These are phyloP conservation scores for Xerocomellus amylosporus DNA, from an alignment of 768 basidiomycete species.

Conservation along the genomic window DNA sequence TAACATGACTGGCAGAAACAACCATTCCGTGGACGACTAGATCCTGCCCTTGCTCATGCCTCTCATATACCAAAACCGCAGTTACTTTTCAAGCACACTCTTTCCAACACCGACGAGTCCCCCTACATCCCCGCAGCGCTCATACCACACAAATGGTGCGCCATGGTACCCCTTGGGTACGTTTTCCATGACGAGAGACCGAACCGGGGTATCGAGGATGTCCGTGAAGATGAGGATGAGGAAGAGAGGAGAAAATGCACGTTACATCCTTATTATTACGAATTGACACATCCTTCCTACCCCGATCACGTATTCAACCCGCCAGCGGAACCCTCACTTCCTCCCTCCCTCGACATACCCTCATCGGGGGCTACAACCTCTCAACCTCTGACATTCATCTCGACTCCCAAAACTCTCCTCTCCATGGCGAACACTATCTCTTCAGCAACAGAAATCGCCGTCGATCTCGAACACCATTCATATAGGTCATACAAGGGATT, in stretches of 20 bases:
- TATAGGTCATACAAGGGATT: conserved; percentile 84
- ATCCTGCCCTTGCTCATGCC: conserved; percentile 70
- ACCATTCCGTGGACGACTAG: conserved; percentile 43
- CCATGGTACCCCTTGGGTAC: conserved; percentile 78
- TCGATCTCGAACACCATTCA: conserved; percentile 94
- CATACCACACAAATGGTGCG: conserved; percentile 76
- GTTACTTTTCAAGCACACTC: conserved; percentile 56
- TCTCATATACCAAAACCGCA: conserved; percentile 82
- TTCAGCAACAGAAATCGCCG: conserved; percentile 71
- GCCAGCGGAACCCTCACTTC: conserved; percentile 46
- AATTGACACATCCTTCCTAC: conserved; percentile 72
- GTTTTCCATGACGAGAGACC: conserved; percentile 35
- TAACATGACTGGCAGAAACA: conserved; percentile 32
- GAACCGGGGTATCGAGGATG: conserved; percentile 20
- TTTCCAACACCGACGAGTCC: conserved; percentile 53
- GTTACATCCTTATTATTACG: conserved; percentile 81
- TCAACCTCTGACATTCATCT: conserved; percentile 65
- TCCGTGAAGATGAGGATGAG: conserved; percentile 17
- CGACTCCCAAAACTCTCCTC: conserved; percentile 52
- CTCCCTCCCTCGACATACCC: conserved; percentile 59
- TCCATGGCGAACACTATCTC: conserved; percentile 68
- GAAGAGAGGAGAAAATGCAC: conserved; percentile 25
- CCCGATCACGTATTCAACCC: conserved; percentile 64
- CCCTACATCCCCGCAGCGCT: conserved; percentile 60
- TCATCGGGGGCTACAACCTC: not conserved